Base-by-base conservation (phyloP, 441 rosid genomes). In the Mallotus japonicus region DNA sequence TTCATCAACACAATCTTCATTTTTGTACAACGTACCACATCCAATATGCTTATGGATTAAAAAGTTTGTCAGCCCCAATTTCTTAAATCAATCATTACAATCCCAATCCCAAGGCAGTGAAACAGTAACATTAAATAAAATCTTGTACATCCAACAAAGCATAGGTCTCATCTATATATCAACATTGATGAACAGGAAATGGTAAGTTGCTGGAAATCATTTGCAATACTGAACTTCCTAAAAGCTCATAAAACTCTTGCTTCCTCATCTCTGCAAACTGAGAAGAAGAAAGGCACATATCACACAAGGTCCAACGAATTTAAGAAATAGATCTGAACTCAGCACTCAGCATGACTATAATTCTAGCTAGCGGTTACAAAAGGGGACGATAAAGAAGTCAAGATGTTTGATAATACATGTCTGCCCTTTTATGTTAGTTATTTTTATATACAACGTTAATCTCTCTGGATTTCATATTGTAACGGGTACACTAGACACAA, bases 191-290 rank as follows among this genome's bases (percentile, higher is more conserved):
- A 57, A n/a, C n/a, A 3, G 19, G 49, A 4, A 50, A 56, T 32
- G 24, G 13, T 2, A 13, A 51, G 70, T 13, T 3, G 7, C 34
- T 12, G 24, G 15, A 34, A 10, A 65, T 16, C 24, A 8, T 4
- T 7, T 28, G 37, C 8, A 69, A 37, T 5, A 6, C 4, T 12
- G 57, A 20, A 19, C 49, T 6, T 49, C 12, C 14, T 22, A 20
- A 13, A 5, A 63, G 6, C 11, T 13, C 15, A 34, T 37, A 3
- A 17, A 4, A 0, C 44, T 51, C 56, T 42, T 40, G 55, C 62
- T 37, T 60, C 63, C 24, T 77, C 69, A 55, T 75, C 62, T 16
- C 75, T 69, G 77, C 75, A 77, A 69, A 56, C 75, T 69, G 71
- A 24, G 50, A 66, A 24, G 13, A 34, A 67, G 28, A 17, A 44